Percentiles rank a stretch among this genome's conserved stretches.
Conservation (phyloP, 1,284 basidiomycete genomes). For the Taiwanofungus camphoratus region DNA sequence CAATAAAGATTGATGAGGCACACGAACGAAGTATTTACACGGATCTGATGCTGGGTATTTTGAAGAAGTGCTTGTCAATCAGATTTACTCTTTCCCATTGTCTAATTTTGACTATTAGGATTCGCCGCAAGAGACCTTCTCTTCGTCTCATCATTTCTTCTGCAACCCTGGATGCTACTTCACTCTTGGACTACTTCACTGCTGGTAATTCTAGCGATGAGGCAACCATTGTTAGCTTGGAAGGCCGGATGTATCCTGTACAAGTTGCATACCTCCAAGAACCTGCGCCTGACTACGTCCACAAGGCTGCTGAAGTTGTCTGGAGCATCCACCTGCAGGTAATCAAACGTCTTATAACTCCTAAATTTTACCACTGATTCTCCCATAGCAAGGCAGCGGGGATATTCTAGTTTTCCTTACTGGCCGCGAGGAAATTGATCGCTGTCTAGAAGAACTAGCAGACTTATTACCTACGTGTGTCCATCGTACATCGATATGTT, state of each 20-base stretch:
- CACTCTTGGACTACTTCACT: constrained; percentile 87
- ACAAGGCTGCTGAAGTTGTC: constrained; percentile 78
- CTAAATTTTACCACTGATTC: constrained; percentile 4
- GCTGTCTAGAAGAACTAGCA: constrained; percentile 74
- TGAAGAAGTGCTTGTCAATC: constrained; percentile 68
- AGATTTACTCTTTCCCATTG: too few species aligned
- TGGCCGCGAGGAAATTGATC: constrained; percentile 95
- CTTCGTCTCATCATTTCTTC: constrained; percentile 91
- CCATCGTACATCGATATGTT: constrained; percentile 9
- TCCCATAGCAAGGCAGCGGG: constrained; percentile 60
- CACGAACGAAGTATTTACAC: constrained; percentile 95
- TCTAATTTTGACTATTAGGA: too few species aligned
- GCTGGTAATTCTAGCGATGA: constrained; percentile 42
- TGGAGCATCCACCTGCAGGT: constrained; percentile 87
- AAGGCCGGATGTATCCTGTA: constrained; percentile 92
- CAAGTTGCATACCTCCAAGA: constrained; percentile 74
- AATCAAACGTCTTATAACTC: constrained; percentile 11
- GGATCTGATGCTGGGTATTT: constrained; percentile 85
- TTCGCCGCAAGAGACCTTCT: constrained; percentile 83
- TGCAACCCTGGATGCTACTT: constrained; percentile 89
- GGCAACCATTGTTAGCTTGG: constrained; percentile 80
- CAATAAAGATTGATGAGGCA: constrained; percentile 84
- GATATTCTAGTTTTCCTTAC: constrained; percentile 94
- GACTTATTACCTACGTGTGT: constrained; percentile 75
- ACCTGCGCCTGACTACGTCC: constrained; percentile 76